Percentiles rank a stretch among this genome's conserved stretches.
phyloP scores from a whole-genome alignment of 2,329 filamentous ascomycete species.

The Sporothrix brasiliensis region DNA sequence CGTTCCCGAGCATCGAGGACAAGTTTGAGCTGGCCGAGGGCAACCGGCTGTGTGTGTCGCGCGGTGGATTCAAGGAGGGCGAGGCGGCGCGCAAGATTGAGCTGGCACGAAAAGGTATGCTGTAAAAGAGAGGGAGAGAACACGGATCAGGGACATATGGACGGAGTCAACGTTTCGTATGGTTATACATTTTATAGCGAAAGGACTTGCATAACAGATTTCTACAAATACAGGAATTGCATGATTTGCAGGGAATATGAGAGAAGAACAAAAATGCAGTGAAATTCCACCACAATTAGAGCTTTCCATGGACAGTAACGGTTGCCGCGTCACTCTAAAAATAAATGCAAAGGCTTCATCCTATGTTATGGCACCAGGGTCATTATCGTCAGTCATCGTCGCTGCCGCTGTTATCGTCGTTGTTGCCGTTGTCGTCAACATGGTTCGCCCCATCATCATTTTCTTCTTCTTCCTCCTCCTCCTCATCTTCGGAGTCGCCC shows the following conservation, averaged over 20 bases:
- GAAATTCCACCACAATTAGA: not conserved
- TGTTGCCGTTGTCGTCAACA: not conserved
- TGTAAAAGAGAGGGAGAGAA: slow-evolving; percentile 48
- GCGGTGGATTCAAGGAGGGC: slow-evolving; percentile 71
- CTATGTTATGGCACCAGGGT: slow-evolving; percentile 5
- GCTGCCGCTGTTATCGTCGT: not conserved
- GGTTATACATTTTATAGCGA: not conserved
- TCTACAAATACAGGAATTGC: not conserved
- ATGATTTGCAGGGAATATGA: too few species aligned
- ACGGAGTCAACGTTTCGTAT: not conserved
- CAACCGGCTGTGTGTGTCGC: slow-evolving; percentile 71
- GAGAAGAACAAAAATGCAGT: not conserved
- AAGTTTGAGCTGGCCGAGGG: slow-evolving; percentile 76
- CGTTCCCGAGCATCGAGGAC: slow-evolving; percentile 74
- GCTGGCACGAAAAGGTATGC: slow-evolving; percentile 74
- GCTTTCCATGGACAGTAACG: too few species aligned
- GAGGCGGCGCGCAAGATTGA: slow-evolving; percentile 77
- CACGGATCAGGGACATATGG: not conserved
- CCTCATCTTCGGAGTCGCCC: not conserved
- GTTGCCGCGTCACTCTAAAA: too few species aligned
- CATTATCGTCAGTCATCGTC: too few species aligned
- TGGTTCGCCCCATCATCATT: not conserved
- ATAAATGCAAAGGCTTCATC: too few species aligned
- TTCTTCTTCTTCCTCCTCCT: not conserved
- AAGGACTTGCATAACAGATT: not conserved